Conservation (phyloP, 495 filamentous ascomycete species). For the Hyaloscypha finlandica region DNA sequence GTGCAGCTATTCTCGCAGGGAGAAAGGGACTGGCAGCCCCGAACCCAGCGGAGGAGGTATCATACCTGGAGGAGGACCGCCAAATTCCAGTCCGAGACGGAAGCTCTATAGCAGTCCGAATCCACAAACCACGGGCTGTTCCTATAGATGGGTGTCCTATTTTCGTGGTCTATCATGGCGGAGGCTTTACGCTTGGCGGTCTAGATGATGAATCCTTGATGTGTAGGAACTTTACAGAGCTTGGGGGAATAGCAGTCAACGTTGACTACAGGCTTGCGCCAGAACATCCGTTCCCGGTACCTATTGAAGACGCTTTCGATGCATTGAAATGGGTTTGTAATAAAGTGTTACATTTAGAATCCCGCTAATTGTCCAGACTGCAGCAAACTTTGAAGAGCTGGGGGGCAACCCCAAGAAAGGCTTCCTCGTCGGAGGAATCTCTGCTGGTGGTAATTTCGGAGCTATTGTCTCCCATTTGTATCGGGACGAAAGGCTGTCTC, state of each 20-base stretch:
- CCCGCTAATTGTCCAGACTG: conserved; percentile 24
- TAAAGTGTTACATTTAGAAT: not conserved
- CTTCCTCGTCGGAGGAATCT: conserved; percentile 52
- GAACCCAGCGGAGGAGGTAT: not conserved
- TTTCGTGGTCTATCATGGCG: conserved; percentile 47
- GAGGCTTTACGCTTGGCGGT: conserved; percentile 46
- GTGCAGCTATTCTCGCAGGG: not conserved
- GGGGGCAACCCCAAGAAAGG: conserved; percentile 43
- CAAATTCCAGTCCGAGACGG: conserved; percentile 46
- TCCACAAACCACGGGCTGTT: conserved; percentile 37
- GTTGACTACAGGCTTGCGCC: conserved; percentile 52
- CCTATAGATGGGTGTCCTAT: conserved; percentile 40
- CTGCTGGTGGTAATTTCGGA: conserved; percentile 50
- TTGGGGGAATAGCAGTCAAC: conserved; percentile 42
- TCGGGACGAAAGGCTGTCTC: conserved; percentile 44
- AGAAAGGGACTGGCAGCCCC: not conserved
- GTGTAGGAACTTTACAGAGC: conserved; percentile 34
- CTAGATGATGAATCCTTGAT: conserved; percentile 37
- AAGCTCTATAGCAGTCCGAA: conserved; percentile 37
- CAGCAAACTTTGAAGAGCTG: conserved; percentile 40
- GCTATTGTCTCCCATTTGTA: conserved; percentile 43
- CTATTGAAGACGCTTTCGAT: conserved; percentile 51
- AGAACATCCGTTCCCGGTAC: conserved; percentile 49
- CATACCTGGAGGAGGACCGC: conserved; percentile 33
- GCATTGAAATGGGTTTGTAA: conserved; percentile 47